Evolutionary conservation across 768 basidiomycete species (phyloP), one percentile per base, ranked within the genome.

Genomic region (Dictyophora rubrovolvata): DNA sequence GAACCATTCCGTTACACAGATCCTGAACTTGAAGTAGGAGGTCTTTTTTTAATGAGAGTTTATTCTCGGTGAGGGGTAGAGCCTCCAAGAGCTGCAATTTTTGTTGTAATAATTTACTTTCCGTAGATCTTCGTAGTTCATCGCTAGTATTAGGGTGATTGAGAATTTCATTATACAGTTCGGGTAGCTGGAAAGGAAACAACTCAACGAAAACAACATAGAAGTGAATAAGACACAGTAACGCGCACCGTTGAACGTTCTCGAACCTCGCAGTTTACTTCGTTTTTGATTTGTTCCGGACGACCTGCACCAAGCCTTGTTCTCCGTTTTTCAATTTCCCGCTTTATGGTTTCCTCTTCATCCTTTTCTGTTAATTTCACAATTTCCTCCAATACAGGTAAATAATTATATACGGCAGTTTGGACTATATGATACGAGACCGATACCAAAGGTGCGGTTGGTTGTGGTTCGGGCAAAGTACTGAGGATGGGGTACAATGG

Each of bases 111-210:
- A 93, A 75, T 63, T 89, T 93, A 23, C 81, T 73, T 66, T 97
- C 94, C 1, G 82, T 85, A 50, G 74, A 70, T 11, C 87, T 77
- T n/a, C 92, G 85, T n/a, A 89, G 72, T 5, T 85, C 83, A 64
- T 94, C 91, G 0, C 84, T 74, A 0, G 93, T 86, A 62, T 77
- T 75, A 0, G 87, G 88, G 64, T 95, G 93, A 60, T 84, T 85
- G 34, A 93, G 70, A n/a, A 94, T 73, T 63, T 92, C 86, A 34
- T 82, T 74, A 63, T 93, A 95, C 28, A 93, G 71, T 0, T 62
- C 67, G 1, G 88, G 88, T 34, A 95, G 72, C 86, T 89, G 62
- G 7, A 52, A 56, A 10, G 17, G 14, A 11, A 53, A 50, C 46
- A 48, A 23, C 16, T 20, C 53, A 10, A 28, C n/a, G 46, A 53